Conservation (phyloP, 2,329 filamentous ascomycete genomes). For the Teratosphaeria destructans region DNA sequence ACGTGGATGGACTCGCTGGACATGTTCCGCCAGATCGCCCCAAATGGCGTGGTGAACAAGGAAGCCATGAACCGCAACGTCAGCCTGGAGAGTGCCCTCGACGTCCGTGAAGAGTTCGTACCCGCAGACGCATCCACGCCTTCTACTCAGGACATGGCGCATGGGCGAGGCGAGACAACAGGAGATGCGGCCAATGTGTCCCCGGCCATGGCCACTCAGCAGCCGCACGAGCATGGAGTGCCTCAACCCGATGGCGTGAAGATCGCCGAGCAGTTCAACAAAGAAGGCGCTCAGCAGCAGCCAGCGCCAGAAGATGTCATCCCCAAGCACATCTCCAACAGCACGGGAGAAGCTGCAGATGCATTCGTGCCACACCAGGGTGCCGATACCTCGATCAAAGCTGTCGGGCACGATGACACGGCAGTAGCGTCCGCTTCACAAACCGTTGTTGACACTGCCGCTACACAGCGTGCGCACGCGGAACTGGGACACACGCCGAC, state of each 20-base stretch:
- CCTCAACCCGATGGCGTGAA: slow-evolving; percentile 11
- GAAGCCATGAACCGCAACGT: slow-evolving; percentile 29
- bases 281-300: slow-evolving; percentile 3
- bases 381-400: slow-evolving; percentile 5
- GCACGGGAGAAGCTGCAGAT: slow-evolving; percentile 13
- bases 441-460: slow-evolving; percentile 13
- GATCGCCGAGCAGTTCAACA: slow-evolving; percentile 13
- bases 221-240: not conserved
- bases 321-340: slow-evolving; percentile 13
- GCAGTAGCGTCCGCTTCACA: slow-evolving; percentile 7
- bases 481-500: slow-evolving; percentile 11
- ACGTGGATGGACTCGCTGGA: slow-evolving; percentile 57
- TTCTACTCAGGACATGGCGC: not conserved
- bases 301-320: slow-evolving; percentile 7
- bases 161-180: not conserved
- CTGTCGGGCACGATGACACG: not conserved
- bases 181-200: not conserved
- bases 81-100: slow-evolving; percentile 15
- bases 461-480: slow-evolving; percentile 10
- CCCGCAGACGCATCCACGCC: not conserved
- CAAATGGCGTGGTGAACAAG: slow-evolving; percentile 38
- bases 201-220: not conserved
- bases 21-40: slow-evolving; percentile 56
- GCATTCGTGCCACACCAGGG: slow-evolving; percentile 13
- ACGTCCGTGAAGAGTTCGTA: slow-evolving; percentile 3